These are phyloP conservation scores for Dothiorella sarmentorum DNA, from an alignment of 2,329 filamentous ascomycete genomes.

Conservation along the genomic window DNA sequence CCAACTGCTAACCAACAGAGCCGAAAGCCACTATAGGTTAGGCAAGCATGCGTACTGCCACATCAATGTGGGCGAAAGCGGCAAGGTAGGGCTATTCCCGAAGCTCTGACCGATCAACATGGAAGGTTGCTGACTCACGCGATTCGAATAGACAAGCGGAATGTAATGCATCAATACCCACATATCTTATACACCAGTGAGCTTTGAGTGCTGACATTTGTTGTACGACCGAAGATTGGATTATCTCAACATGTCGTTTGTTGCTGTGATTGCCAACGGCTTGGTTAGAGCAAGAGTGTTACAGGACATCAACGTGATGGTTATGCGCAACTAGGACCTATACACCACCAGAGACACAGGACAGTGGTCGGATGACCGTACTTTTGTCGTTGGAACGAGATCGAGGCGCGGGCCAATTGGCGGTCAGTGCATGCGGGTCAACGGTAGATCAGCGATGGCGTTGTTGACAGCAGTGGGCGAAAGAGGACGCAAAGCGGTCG, in stretches of 20 bases:
- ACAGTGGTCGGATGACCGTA: not conserved
- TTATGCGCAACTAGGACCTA: not conserved
- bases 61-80: too few relatives aligned
- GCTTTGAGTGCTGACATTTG: not conserved
- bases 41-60: too few relatives aligned
- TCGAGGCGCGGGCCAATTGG: not conserved
- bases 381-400: not conserved
- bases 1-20: too few relatives aligned
- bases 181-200: not conserved
- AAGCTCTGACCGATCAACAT: not conserved
- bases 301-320: not conserved
- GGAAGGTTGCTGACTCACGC: not conserved
- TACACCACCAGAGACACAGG: not conserved
- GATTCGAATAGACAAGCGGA: not conserved
- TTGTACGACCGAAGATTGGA: not conserved
- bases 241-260: not conserved
- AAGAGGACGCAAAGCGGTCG: not conserved
- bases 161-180: too few relatives aligned
- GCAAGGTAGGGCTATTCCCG: too few relatives aligned
- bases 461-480: not conserved
- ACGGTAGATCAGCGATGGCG: conserved; percentile 1
- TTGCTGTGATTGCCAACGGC: not conserved
- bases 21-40: too few relatives aligned
- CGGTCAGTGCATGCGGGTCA: conserved; percentile 1
- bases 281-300: not conserved